Evolutionary conservation across 169 alveolate genomes (phyloP), one percentile per base, ranked within the genome.

Genomic region (Condylostoma magnum): DNA sequence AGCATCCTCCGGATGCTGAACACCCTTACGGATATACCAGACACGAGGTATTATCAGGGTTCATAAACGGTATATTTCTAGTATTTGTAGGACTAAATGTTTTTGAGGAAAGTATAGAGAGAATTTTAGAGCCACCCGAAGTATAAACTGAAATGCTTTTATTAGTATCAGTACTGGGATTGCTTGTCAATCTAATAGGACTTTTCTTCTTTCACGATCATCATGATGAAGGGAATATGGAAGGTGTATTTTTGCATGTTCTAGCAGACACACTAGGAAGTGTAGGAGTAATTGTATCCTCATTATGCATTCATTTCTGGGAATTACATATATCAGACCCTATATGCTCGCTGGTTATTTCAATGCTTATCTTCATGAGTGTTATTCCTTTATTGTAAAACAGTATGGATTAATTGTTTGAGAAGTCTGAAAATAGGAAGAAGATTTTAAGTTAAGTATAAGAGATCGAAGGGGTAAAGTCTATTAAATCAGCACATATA

Each of bases 231-330:
- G 38, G 50, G 31, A 67, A 72, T 8, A 47, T 77, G 31, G 53
- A 69, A 78, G 90, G 95, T 30, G 92, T 92, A 18, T 92, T 83
- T 76, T 78, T 92, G 22, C 97, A 92, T 58, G 82, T 92, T 68
- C 79, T 92, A 18, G 95, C 95, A 22, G 97, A 92, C 77, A 80
- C 95, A 30, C 66, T 92, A 31, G 97, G 95, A n/a, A 85, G 93
- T 82, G 95, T 92, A 3, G 95, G 95, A 18, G 95, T 90, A 31
- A 86, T 92, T n/a, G 71, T 92, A n/a, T 87, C 95, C 27, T 79
- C 93, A 6, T 51, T 89, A 20, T 77, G 87, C 18, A 85, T 90
- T 22, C 70, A 90, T 33, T 85, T 79, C 66, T 89, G 83, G 52
- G 69, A 79, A 8, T 80, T 85, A 54, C 76, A 89, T 77, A 80